phyloP scores from a whole-genome alignment of 179 eudicot genomes.

The Beta corolliflora region DNA sequence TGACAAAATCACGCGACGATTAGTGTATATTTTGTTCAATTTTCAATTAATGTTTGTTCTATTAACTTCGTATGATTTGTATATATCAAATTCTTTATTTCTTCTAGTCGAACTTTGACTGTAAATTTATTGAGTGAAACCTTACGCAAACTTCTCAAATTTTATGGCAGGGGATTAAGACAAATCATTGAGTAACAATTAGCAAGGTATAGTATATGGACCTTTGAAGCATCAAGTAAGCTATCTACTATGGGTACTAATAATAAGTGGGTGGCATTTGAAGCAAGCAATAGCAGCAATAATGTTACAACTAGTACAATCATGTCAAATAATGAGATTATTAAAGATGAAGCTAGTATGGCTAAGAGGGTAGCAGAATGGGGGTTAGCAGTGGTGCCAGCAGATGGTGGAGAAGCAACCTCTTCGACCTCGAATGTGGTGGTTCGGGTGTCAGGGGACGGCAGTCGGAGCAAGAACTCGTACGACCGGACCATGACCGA shows the following conservation, averaged over 20 bases:
- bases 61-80: too few relatives aligned
- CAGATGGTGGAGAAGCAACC: constrained; percentile 13
- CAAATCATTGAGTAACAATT: too few relatives aligned
- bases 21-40: too few relatives aligned
- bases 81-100: too few relatives aligned
- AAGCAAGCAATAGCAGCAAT: constrained; percentile 9
- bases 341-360: constrained; percentile 35
- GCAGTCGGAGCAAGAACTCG: constrained; percentile 33
- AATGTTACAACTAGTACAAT: not conserved
- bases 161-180: constrained; percentile 3
- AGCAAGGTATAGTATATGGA: too few relatives aligned
- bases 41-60: too few relatives aligned
- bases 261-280: constrained; percentile 59
- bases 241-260: not conserved
- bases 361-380: constrained; percentile 70
- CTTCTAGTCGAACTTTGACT: too few relatives aligned
- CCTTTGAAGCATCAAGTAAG: constrained; percentile 17
- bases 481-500: constrained; percentile 29
- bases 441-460: constrained; percentile 32
- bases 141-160: too few relatives aligned
- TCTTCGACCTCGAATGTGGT: constrained; percentile 21
- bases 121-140: too few relatives aligned
- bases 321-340: not conserved
- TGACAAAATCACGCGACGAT: too few relatives aligned
- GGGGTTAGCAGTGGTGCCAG: constrained; percentile 48